Percentiles rank a stretch among this genome's conserved stretches.
These are phyloP conservation scores for Fusarium sp. DNA, from an alignment of 2,329 filamentous ascomycete genomes.

Conservation along the genomic window DNA sequence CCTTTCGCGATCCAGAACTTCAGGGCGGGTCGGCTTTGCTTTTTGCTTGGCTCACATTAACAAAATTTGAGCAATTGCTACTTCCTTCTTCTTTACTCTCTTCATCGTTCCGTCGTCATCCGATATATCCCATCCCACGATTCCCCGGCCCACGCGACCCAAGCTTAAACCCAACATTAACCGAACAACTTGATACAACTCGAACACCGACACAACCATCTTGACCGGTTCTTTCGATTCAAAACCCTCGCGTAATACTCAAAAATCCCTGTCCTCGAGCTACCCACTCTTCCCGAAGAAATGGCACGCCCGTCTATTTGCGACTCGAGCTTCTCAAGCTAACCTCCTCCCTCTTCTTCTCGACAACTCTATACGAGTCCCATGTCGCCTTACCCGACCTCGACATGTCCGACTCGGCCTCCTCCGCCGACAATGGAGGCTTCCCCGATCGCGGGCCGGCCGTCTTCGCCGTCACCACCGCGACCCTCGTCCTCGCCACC, in stretches of 20 bases:
- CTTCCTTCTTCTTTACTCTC: neutral
- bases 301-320: conserved; percentile 35
- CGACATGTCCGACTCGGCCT: conserved; percentile 45
- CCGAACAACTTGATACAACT: neutral
- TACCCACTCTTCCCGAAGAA: conserved; percentile 22
- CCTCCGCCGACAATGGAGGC: conserved; percentile 40
- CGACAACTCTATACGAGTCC: conserved; percentile 29
- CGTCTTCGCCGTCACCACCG: conserved; percentile 77
- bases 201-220: neutral
- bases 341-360: conserved; percentile 5
- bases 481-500: conserved; percentile 76
- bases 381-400: conserved; percentile 38
- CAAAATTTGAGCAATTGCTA: neutral
- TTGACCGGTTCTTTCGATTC: neutral
- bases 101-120: neutral
- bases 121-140: neutral
- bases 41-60: conserved; percentile 7
- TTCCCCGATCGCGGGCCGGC: conserved; percentile 65
- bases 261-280: neutral
- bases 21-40: conserved; percentile 4
- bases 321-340: conserved; percentile 32
- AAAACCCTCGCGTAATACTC: neutral
- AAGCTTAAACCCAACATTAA: neutral
- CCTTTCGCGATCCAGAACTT: conserved; percentile 11
- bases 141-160: neutral